Conservation (phyloP, 129 eudicot genomes). For the Flaveria sonorensis region DNA sequence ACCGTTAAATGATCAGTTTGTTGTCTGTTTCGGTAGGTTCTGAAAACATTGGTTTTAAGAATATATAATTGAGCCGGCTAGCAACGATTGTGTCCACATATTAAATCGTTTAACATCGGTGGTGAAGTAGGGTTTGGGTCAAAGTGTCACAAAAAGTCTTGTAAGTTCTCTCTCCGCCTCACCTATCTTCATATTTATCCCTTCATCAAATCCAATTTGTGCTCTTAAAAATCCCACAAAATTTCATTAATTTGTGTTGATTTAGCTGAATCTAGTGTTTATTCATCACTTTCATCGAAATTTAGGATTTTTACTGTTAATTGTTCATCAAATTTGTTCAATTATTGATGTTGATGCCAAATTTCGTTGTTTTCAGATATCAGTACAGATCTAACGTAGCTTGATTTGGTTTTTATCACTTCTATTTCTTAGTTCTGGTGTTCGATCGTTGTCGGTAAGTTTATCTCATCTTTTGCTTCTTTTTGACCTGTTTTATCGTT, state of each 20-base stretch:
- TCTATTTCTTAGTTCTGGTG: conserved; percentile 11
- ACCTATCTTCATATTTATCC: conserved; percentile 12
- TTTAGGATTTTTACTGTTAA: not conserved
- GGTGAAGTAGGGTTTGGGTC: conserved; percentile 31
- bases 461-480: not conserved
- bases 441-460: conserved; percentile 34
- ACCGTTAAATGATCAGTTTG: too few relatives aligned
- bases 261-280: conserved; percentile 4
- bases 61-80: too few relatives aligned
- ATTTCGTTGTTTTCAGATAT: conserved; percentile 25
- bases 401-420: conserved; percentile 15
- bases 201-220: conserved; percentile 1
- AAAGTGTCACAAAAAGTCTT: conserved; percentile 16
- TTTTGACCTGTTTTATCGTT: conserved; percentile 2
- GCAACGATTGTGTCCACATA: not conserved
- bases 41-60: too few relatives aligned
- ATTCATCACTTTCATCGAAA: conserved; percentile 11
- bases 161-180: conserved; percentile 22
- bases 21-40: too few relatives aligned
- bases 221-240: not conserved
- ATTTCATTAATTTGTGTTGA: not conserved
- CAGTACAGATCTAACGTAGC: conserved; percentile 24
- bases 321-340: conserved; percentile 23
- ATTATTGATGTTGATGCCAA: conserved; percentile 13
- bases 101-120: not conserved